These are phyloP conservation scores for Cornus controversa DNA, from an alignment of 148 eudicot species.

Conservation along the genomic window DNA sequence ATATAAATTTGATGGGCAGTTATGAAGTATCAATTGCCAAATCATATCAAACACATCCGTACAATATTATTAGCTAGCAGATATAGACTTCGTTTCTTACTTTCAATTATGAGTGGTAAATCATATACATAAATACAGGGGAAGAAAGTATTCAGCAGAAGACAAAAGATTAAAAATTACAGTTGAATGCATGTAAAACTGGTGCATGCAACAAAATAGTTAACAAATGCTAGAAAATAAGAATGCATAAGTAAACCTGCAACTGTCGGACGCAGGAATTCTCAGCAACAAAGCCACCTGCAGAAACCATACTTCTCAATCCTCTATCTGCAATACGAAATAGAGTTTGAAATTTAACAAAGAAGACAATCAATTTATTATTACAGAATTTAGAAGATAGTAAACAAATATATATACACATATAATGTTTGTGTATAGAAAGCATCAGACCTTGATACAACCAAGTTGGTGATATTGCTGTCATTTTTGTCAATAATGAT, in stretches of 20 bases:
- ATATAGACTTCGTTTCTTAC: neutral
- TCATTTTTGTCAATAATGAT: neutral
- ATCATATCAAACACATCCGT: neutral
- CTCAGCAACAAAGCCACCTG: constrained; percentile 5
- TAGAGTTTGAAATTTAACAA: neutral
- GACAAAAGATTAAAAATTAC: too few relatives aligned
- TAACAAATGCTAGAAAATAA: neutral
- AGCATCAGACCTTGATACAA: constrained; percentile 11
- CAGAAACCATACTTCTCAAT: constrained; percentile 12
- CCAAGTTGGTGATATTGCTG: constrained; percentile 7
- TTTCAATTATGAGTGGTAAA: too few relatives aligned
- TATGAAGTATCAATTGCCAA: neutral
- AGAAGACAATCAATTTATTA: neutral
- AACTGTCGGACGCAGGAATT: constrained; percentile 1
- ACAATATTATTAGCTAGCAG: neutral
- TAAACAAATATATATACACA: too few relatives aligned
- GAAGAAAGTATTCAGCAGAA: too few relatives aligned
- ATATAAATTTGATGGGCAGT: neutral
- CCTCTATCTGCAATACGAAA: constrained; percentile 8
- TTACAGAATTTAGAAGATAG: neutral
- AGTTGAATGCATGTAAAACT: too few relatives aligned
- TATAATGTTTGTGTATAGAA: neutral
- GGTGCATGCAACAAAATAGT: too few relatives aligned
- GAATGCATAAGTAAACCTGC: neutral
- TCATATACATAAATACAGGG: too few relatives aligned